A percentile compares a stretch with the other conserved stretches of the same genome.
Conservation (phyloP, 352 stramenopile genomes). For the Pythium myriotylum region DNA sequence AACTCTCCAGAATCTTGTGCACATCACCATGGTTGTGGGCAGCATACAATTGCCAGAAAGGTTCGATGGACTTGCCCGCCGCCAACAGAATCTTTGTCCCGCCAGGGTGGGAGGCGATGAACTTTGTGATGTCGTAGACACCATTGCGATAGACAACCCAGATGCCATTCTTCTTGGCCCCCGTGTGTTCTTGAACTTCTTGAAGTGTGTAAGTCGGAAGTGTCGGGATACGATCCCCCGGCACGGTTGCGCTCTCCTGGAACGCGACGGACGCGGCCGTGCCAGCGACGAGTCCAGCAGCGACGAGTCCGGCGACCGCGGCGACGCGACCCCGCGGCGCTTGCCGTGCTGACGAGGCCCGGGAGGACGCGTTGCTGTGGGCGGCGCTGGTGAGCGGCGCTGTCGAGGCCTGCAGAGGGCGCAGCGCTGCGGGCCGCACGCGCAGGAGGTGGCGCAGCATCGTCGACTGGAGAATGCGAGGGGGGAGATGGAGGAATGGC, state of each 20-base stretch:
- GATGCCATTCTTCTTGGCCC: conserved; percentile 69
- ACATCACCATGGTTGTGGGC: conserved; percentile 95
- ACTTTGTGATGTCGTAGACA: conserved; percentile 98
- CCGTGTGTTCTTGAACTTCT: conserved; percentile 75
- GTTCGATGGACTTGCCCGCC: conserved; percentile 85
- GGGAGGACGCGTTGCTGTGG: too few relatives aligned
- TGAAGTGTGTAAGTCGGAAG: conserved; percentile 72
- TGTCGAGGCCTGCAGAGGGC: conserved; percentile 3
- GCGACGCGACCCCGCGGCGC: neutral
- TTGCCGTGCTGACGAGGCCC: neutral
- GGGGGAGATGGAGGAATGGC: neutral
- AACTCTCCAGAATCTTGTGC: conserved; percentile 89
- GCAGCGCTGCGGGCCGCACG: neutral
- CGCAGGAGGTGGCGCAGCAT: conserved; percentile 12
- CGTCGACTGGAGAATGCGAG: conserved; percentile 1
- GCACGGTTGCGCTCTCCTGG: conserved; percentile 12
- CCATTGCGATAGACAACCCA: conserved; percentile 94
- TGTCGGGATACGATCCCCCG: conserved; percentile 38
- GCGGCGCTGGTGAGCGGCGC: too few relatives aligned
- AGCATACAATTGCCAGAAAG: conserved; percentile 96
- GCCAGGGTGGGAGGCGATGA: conserved; percentile 94
- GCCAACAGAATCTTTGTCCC: conserved; percentile 90
- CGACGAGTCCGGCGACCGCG: neutral
- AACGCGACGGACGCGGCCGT: conserved; percentile 26
- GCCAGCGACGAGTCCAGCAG: conserved; percentile 4